A percentile compares a stretch with the other conserved stretches of the same genome.
Evolutionary conservation across 2,329 filamentous ascomycete species (phyloP).

Genomic region (Ampelomyces quisqualis): DNA sequence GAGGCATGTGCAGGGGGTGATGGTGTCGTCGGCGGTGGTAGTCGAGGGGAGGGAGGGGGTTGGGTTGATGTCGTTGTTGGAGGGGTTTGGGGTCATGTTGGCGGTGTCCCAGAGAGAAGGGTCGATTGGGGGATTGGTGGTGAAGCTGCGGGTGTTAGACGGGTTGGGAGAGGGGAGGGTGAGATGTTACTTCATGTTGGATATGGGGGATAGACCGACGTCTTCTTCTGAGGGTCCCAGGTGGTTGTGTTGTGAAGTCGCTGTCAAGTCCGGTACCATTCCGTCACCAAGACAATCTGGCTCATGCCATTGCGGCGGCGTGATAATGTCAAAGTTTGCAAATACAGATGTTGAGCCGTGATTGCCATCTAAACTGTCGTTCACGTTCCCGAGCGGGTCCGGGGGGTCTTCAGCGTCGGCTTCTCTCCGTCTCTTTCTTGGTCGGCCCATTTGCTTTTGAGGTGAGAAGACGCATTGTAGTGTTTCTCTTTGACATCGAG

Average conservation of each 20-base stretch:
- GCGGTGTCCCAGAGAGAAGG: too few species aligned
- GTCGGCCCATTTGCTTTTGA: constrained; percentile 54
- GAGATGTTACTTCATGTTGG: constrained; percentile 13
- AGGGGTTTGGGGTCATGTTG: too few species aligned
- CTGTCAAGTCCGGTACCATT: constrained; percentile 1
- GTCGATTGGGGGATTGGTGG: constrained; percentile 25
- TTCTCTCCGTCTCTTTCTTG: constrained; percentile 50
- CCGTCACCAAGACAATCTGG: constrained; percentile 1
- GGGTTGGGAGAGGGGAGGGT: constrained; percentile 12
- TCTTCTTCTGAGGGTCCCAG: neutral
- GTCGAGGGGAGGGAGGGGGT: too few species aligned
- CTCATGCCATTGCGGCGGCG: constrained; percentile 13
- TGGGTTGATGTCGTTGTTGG: neutral
- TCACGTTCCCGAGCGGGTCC: neutral
- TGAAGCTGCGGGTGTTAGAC: too few species aligned
- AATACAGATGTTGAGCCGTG: neutral
- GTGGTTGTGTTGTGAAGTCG: neutral
- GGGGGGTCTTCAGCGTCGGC: constrained; percentile 14
- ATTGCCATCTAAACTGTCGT: neutral
- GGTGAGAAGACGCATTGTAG: constrained; percentile 50
- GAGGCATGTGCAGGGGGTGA: constrained; percentile 47
- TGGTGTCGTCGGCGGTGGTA: constrained; percentile 1
- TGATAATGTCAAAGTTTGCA: constrained; percentile 14
- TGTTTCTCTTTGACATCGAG: constrained; percentile 45
- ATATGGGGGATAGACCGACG: constrained; percentile 2